These are phyloP conservation scores for Ailanthus altissimus DNA, from an alignment of 345 rosid species.

Conservation along the genomic window DNA sequence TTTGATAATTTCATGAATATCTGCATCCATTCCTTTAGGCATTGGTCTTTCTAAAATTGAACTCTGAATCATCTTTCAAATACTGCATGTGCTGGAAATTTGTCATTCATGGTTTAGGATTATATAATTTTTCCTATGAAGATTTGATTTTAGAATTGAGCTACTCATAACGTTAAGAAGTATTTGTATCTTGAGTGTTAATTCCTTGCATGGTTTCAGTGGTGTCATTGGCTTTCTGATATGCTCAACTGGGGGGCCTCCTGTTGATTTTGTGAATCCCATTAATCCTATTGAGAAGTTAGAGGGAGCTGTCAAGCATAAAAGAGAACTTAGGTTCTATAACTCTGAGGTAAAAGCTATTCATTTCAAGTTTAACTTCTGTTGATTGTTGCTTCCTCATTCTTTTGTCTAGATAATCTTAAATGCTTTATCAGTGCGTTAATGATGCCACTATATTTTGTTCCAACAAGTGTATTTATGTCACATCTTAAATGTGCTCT, in stretches of 20 bases:
- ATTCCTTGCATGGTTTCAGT: constrained; percentile 40
- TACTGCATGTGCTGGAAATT: background rate
- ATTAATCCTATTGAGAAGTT: constrained; percentile 86
- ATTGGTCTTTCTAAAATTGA: background rate
- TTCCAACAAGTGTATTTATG: background rate
- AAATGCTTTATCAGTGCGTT: background rate
- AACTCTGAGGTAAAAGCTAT: constrained; percentile 67
- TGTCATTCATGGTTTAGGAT: background rate
- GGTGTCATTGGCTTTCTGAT: constrained; percentile 88
- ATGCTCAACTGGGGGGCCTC: constrained; percentile 79
- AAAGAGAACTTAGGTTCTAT: constrained; percentile 73
- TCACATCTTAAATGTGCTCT: background rate
- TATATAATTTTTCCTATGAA: background rate
- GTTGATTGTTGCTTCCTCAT: background rate
- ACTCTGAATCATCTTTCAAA: background rate
- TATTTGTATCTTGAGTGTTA: background rate
- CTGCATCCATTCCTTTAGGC: background rate
- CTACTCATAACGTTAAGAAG: background rate
- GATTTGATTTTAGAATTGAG: constrained; percentile 7
- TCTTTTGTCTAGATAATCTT: background rate
- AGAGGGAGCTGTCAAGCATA: constrained; percentile 62
- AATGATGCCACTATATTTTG: background rate
- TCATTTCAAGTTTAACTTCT: background rate
- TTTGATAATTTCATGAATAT: background rate
- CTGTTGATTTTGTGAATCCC: constrained; percentile 81